phyloP scores from a whole-genome alignment of 805 yeast genomes.

The Nakazawaea sp. region DNA sequence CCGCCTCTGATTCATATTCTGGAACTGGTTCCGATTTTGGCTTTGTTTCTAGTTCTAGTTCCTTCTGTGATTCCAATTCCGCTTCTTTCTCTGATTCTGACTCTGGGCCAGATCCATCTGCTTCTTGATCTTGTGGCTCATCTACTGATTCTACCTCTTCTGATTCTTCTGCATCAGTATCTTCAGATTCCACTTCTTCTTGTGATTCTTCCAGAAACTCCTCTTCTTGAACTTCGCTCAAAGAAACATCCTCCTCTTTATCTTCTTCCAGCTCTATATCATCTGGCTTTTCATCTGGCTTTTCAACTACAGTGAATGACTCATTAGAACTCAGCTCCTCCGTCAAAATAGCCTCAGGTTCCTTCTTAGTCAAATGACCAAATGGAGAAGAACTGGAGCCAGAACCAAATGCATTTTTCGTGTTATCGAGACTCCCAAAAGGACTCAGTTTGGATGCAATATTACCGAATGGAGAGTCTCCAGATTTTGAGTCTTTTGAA shows the following conservation, averaged over 20 bases:
- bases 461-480: not conserved
- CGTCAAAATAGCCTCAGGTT: no score
- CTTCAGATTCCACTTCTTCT: not conserved
- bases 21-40: not conserved
- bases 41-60: not conserved
- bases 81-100: not conserved
- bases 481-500: not conserved
- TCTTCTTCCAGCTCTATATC: not conserved
- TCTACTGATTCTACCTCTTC: not conserved
- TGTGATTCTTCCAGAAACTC: slow-evolving; percentile 1
- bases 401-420: not conserved
- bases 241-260: not conserved
- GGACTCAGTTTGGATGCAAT: not conserved
- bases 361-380: not conserved
- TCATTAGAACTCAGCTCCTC: no score
- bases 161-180: not conserved
- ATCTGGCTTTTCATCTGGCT: no score
- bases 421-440: not conserved
- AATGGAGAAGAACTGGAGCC: not conserved
- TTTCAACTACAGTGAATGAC: no score
- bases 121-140: not conserved
- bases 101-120: not conserved
- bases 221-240: not conserved
- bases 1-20: not conserved
- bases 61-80: not conserved